Percentiles rank a stretch among this genome's conserved stretches.
phyloP scores from a whole-genome alignment of 1,284 basidiomycete species.

The Pseudozyma sp. region DNA sequence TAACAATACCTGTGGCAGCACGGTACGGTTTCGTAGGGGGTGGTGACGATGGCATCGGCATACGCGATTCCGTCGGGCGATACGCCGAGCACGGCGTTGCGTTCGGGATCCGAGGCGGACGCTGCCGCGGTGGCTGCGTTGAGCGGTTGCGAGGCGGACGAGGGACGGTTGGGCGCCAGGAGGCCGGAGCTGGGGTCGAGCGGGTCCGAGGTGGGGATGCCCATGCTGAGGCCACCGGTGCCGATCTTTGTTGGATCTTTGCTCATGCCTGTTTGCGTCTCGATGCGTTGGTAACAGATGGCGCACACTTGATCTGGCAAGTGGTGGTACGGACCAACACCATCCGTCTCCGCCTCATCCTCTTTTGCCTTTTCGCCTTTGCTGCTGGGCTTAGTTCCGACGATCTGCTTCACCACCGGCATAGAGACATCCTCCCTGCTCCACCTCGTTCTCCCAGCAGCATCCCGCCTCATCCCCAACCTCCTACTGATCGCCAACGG shows the following conservation, averaged over 20 bases:
- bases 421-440: constrained; percentile 27
- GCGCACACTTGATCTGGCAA: constrained; percentile 60
- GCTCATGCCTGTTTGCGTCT: constrained; percentile 47
- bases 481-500: constrained; percentile 44
- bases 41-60: constrained; percentile 56
- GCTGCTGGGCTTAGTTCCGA: constrained; percentile 8
- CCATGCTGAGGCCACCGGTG: constrained; percentile 47
- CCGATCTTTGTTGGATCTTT: constrained; percentile 39
- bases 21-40: constrained; percentile 63
- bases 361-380: constrained; percentile 7
- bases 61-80: constrained; percentile 60
- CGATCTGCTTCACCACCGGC: constrained; percentile 24
- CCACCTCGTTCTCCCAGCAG: constrained; percentile 21
- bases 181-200: constrained; percentile 57
- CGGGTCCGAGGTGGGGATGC: constrained; percentile 60
- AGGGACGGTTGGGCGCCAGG: constrained; percentile 31
- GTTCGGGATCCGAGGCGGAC: constrained; percentile 1
- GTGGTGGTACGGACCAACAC: constrained; percentile 51
- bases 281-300: constrained; percentile 62
- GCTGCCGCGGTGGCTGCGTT: constrained; percentile 23
- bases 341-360: neutral
- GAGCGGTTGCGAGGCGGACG: constrained; percentile 30
- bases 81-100: constrained; percentile 33
- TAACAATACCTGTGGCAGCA: constrained; percentile 66
- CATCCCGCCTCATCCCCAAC: constrained; percentile 50